Evolutionary conservation across 1,284 basidiomycete genomes (phyloP).

Genomic region (Ceratobasidium sp.): DNA sequence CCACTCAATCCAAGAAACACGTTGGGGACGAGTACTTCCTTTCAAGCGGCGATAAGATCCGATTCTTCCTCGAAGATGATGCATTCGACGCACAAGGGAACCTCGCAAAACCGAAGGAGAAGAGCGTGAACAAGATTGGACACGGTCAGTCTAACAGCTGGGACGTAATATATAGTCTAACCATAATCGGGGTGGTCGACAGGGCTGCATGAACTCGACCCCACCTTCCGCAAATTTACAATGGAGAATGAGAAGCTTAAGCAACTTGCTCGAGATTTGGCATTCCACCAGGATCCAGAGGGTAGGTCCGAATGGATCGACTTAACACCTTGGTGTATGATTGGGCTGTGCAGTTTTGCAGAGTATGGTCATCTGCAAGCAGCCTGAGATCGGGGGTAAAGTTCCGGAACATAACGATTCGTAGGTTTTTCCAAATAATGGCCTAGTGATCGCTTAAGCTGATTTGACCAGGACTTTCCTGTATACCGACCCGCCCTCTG

Average conservation of each 20-base stretch:
- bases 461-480: slow-evolving; percentile 71
- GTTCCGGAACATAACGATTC: slow-evolving; percentile 85
- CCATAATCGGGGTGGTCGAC: not conserved
- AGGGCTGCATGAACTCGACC: slow-evolving; percentile 87
- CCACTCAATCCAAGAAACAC: slow-evolving; percentile 58
- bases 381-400: slow-evolving; percentile 87
- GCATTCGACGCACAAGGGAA: slow-evolving; percentile 72
- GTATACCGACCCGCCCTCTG: slow-evolving; percentile 93
- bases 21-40: slow-evolving; percentile 95
- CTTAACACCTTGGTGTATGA: not conserved
- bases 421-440: too few species aligned
- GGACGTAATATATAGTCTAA: not conserved
- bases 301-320: slow-evolving; percentile 62
- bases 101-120: slow-evolving; percentile 79
- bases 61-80: slow-evolving; percentile 88
- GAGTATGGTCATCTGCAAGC: slow-evolving; percentile 95
- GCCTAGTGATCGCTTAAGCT: slow-evolving; percentile 26
- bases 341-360: slow-evolving; percentile 72
- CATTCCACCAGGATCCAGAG: slow-evolving; percentile 83
- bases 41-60: slow-evolving; percentile 89
- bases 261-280: slow-evolving; percentile 75
- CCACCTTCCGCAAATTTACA: slow-evolving; percentile 79
- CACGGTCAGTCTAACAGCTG: slow-evolving; percentile 63
- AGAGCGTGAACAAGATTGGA: slow-evolving; percentile 85
- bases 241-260: slow-evolving; percentile 77